Conservation (phyloP, 495 filamentous ascomycete genomes). For the Ramalina intermedia region DNA sequence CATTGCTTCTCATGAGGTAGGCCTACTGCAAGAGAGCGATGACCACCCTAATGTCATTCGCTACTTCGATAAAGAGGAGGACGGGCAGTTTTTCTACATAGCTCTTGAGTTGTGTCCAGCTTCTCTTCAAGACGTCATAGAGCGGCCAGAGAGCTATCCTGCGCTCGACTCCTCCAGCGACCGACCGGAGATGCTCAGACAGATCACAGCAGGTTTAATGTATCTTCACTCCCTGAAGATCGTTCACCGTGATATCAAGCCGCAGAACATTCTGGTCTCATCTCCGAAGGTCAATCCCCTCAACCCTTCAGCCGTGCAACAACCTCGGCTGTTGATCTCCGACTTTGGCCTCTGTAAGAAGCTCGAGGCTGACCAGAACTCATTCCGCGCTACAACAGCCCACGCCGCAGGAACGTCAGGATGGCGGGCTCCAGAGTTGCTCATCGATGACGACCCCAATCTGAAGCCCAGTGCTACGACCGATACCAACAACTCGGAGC, state of each 20-base stretch:
- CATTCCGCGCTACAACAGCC: conserved; percentile 83
- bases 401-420: conserved; percentile 88
- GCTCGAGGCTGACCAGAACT: conserved; percentile 87
- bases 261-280: conserved; percentile 84
- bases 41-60: conserved; percentile 94
- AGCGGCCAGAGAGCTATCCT: conserved; percentile 49
- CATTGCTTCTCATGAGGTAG: conserved; percentile 86
- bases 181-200: conserved; percentile 54
- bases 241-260: conserved; percentile 93
- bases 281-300: conserved; percentile 28
- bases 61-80: conserved; percentile 82
- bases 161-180: conserved; percentile 38
- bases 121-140: conserved; percentile 77
- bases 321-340: conserved; percentile 70
- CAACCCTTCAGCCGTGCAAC: conserved; percentile 17
- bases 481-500: conserved; percentile 39
- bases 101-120: conserved; percentile 91
- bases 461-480: conserved; percentile 21
- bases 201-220: conserved; percentile 73
- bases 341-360: conserved; percentile 98
- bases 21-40: conserved; percentile 79
- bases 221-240: conserved; percentile 87
- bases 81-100: conserved; percentile 87
- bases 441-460: conserved; percentile 57
- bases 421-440: conserved; percentile 89